Conservation (phyloP, 768 basidiomycete species). For the Leccinum uliginosum region DNA sequence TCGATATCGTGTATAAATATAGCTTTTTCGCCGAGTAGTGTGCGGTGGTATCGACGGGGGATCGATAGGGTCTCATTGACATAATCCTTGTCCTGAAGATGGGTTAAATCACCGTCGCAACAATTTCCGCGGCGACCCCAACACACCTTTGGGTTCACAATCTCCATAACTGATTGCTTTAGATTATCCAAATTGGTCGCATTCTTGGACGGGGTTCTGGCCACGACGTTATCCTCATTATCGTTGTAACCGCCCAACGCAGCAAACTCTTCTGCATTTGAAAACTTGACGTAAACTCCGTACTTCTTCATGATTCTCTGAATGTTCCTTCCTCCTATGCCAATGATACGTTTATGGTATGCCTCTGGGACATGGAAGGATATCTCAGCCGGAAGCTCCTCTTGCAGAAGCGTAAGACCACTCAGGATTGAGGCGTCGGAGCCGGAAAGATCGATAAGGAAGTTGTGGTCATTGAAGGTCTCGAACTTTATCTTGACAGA, state of each 20-base stretch:
- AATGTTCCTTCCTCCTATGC: conserved; percentile 95
- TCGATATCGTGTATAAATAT: conserved; percentile 98
- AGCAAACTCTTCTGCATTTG: conserved; percentile 96
- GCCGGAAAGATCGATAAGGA: conserved; percentile 88
- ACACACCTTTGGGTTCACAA: conserved; percentile 90
- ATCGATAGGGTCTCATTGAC: conserved; percentile 91
- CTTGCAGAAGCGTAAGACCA: conserved; percentile 85
- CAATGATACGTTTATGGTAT: conserved; percentile 99
- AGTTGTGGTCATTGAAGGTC: conserved; percentile 95
- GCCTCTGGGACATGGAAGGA: conserved; percentile 98
- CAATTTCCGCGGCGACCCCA: not conserved
- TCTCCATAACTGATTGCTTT: conserved; percentile 95
- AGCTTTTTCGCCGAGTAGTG: conserved; percentile 89
- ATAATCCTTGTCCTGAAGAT: conserved; percentile 87
- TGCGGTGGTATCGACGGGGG: conserved; percentile 92
- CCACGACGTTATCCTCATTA: conserved; percentile 98
- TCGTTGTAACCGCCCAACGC: conserved; percentile 92
- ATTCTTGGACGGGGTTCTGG: conserved; percentile 98
- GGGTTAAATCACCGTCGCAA: conserved; percentile 1
- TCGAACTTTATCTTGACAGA: conserved; percentile 99
- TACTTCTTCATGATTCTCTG: conserved; percentile 99
- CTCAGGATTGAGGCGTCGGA: conserved; percentile 81
- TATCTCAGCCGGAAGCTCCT: conserved; percentile 97
- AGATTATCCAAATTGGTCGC: conserved; percentile 91
- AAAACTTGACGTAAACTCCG: conserved; percentile 99